Evolutionary conservation across 78 protist genomes (phyloP), one percentile per base, ranked within the genome.

Genomic region (Dictyostelium firmibasis): DNA sequence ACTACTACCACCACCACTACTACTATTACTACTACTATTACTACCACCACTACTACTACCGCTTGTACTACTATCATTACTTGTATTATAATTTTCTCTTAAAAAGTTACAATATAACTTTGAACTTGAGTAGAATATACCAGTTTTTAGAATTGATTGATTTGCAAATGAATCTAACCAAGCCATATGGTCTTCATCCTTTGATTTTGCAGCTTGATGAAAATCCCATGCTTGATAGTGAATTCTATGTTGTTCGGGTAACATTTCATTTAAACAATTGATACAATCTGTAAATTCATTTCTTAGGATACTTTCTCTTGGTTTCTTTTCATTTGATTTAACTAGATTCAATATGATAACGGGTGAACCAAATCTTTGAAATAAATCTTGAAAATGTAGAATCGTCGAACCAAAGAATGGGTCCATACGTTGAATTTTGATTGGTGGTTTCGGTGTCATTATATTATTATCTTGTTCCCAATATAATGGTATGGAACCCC

Each of bases 401-500:
- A 83, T 92, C 1, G 99, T 97, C 20, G 98, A 86, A 10, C 81
- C 50, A 93, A 64, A 88, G 83, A 85, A 92, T 60, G 99, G 99
- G 16, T 99, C 99, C 23, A 35, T 14, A 16, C 96, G 83, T 31
- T 94, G 97, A 36, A 98, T 95, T 84, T 86, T 44, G 43, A 83
- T 84, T 4, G 98, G 97, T 31, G 97, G 97, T 82, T 96, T 96
- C 9, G 95, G 96, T 67, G 95, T 84, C n/a, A 62, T 74, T n/a
- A 79, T 91, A 84, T 94, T 81, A 23, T 75, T 95, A 75, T 95
- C 97, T 53, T 99, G 99, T 64, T 94, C 82, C 99, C 99, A 99
- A 67, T 91, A 97, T 27, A 99, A 82, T 4, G 99, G 99, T 4
- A 99, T 97, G 13, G 99, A 97, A 4, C 99, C 99, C 23, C 99